phyloP scores from a whole-genome alignment of 495 filamentous ascomycete species.

The Durotheca rogersii region DNA sequence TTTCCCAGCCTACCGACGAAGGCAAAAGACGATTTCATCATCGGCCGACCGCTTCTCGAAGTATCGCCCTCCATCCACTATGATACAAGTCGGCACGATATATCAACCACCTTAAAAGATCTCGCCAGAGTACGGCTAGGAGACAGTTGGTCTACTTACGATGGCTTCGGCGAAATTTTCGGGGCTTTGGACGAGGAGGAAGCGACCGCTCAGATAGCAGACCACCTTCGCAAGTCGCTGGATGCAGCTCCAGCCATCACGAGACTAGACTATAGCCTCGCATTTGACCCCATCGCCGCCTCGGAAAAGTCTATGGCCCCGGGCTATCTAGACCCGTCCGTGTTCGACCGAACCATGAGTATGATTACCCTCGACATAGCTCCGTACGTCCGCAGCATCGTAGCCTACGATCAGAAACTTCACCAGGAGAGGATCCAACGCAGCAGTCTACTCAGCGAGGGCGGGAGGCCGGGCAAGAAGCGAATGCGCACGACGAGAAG shows the following conservation, averaged over 20 bases:
- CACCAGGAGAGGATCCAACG: conserved; percentile 65
- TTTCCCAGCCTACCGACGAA: conserved; percentile 60
- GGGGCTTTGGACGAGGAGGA: conserved; percentile 33
- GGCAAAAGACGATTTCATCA: conserved; percentile 61
- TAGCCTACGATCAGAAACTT: conserved; percentile 68
- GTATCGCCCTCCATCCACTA: conserved; percentile 38
- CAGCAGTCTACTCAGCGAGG: conserved; percentile 60
- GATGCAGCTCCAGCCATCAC: conserved; percentile 28
- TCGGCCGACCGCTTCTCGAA: conserved; percentile 63
- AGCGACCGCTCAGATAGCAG: conserved; percentile 32
- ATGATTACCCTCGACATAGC: conserved; percentile 73
- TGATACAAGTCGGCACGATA: conserved; percentile 18
- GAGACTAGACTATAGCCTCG: conserved; percentile 49
- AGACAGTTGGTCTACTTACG: background rate
- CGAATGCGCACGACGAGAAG: conserved; percentile 73
- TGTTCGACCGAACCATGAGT: conserved; percentile 67
- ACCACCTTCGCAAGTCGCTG: conserved; percentile 23
- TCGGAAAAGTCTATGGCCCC: conserved; percentile 42
- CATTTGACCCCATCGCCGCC: conserved; percentile 59
- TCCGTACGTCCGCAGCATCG: conserved; percentile 80
- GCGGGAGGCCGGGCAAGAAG: conserved; percentile 57
- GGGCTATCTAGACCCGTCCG: conserved; percentile 55
- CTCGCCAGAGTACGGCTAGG: conserved; percentile 37
- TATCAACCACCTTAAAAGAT: conserved; percentile 40
- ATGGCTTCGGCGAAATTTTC: background rate